A percentile compares a stretch with the other conserved stretches of the same genome.
phyloP scores from a whole-genome alignment of 108 stramenopile species.

The Aurantiochytrium sp. region DNA sequence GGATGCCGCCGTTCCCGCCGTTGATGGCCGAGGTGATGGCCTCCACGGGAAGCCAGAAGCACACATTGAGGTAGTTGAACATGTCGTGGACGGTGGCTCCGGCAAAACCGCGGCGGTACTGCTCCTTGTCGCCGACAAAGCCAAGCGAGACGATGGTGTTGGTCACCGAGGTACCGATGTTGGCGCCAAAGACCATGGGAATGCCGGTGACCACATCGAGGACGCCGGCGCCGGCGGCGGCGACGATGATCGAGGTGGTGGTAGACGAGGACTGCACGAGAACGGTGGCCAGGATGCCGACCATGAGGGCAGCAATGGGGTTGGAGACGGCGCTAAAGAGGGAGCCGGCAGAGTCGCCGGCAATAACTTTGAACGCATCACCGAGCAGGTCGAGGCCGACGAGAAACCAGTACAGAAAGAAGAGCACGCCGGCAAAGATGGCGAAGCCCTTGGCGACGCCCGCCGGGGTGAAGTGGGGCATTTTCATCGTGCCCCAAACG shows the following conservation, averaged over 20 bases:
- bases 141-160: conserved; percentile 81
- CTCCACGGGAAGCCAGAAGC: conserved; percentile 73
- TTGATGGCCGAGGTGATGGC: conserved; percentile 40
- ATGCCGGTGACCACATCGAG: conserved; percentile 66
- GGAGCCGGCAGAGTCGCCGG: conserved; percentile 64
- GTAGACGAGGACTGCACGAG: conserved; percentile 80
- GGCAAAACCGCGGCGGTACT: conserved; percentile 79
- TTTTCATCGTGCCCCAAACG: background rate
- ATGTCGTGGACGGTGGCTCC: conserved; percentile 84
- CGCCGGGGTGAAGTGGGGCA: conserved; percentile 36
- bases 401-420: conserved; percentile 84
- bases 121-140: conserved; percentile 73
- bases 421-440: conserved; percentile 54
- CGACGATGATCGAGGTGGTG: conserved; percentile 78
- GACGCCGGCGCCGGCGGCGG: conserved; percentile 66
- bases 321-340: conserved; percentile 74
- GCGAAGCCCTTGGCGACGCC: conserved; percentile 61
- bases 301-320: conserved; percentile 78
- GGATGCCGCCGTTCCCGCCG: conserved; percentile 38
- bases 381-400: conserved; percentile 73
- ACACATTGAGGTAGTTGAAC: conserved; percentile 79
- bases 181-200: conserved; percentile 83
- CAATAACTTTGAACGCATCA: conserved; percentile 74
- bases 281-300: conserved; percentile 74
- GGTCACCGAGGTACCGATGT: conserved; percentile 79